Conservation (phyloP, 768 basidiomycete genomes). For the Lactarius deliciosus region DNA sequence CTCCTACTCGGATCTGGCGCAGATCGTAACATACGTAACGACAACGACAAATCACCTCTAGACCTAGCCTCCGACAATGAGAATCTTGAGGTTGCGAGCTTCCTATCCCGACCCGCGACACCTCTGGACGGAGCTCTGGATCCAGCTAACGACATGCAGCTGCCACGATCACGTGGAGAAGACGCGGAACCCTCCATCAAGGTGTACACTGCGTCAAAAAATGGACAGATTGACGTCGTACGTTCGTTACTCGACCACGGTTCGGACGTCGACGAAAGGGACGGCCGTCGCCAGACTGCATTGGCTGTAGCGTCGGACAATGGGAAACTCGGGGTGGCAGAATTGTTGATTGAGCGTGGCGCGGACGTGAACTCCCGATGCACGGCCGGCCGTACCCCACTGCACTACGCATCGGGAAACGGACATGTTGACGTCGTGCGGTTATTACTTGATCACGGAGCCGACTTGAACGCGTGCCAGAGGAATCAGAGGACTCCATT, state of each 20-base stretch:
- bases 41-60: background rate
- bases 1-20: background rate
- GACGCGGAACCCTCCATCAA: background rate
- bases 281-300: background rate
- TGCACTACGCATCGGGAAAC: background rate
- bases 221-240: background rate
- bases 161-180: background rate
- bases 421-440: background rate
- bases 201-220: background rate
- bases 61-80: background rate
- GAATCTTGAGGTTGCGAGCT: background rate
- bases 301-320: background rate
- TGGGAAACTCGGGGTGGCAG: background rate
- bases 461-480: background rate
- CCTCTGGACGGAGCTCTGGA: background rate
- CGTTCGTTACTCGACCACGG: background rate
- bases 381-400: background rate
- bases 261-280: background rate
- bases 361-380: conserved; percentile 1
- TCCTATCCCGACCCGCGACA: background rate
- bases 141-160: background rate
- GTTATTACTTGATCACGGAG: background rate
- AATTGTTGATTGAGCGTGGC: background rate
- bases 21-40: background rate
- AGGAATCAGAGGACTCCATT: background rate